Base-by-base conservation (phyloP, 2,329 filamentous ascomycete species). In the Ceratocystis albifundus region DNA sequence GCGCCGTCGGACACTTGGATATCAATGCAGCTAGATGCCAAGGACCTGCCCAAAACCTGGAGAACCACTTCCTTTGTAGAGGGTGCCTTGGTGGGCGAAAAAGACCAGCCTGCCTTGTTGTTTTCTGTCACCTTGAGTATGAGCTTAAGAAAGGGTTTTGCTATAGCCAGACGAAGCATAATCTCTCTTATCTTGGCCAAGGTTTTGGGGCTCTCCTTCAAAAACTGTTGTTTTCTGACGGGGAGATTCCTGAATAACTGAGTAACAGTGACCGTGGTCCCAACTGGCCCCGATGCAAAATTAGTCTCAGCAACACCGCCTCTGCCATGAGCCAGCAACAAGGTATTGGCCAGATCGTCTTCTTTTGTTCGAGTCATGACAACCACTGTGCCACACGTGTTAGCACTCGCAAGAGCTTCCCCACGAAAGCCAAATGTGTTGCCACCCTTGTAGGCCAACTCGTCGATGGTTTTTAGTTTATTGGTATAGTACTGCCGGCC, bases 341-440 rank as follows among this genome's bases (percentile, higher is more conserved):
- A 73, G 6, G 73, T 72, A 2, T 77, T 76, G 0, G 84, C 88
- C 5, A 87, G 78, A 1, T 79, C 73, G 68, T 90, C 87, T 1
- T 79, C 79, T 41, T 81, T 76, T 2, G 84, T 83, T 69, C 83
- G 82, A 2, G 88, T 91, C 15, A 80, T 87, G 63, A 91, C 76
- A 6, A 75, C 77, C 55, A 91, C 75, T 2, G 79, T 77, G 46
- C 83, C 84, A 67, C 89, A 72, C 53, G 81, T 79, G 68, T 83
- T 86, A 67, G 81, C 80, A 73, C 84, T 85, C 48, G 88, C 86
- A 68, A 93, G 76, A 17, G 88, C 88, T 71, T 90, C 84, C 22
- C 89, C 89, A 45, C 89, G 82, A 71, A 92, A 93, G 1, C 89
- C 89, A n/a, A 92, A 79, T 41, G 80, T 86, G 55, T 76, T 77